Evolutionary conservation across 805 yeast species (phyloP), one percentile per base, ranked within the genome.

Genomic region (Maudiozyma bulderi): DNA sequence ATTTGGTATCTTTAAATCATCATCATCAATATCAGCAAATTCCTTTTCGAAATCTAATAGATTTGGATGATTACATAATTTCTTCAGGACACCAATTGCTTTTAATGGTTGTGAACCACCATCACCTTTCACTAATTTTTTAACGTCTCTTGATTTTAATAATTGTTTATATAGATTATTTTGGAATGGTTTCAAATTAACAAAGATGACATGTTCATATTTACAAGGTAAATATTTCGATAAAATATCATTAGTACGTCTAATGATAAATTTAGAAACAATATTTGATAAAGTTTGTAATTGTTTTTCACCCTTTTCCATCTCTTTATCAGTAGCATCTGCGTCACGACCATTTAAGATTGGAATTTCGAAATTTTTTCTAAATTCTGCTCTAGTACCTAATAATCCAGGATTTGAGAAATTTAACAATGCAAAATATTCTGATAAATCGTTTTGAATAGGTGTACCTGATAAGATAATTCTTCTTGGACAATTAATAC

Each of bases 381-480:
- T 74, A 64, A 93, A 93, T 50, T 91, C 95, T 29, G 66, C 68
- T 55, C 95, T 76, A 1, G 95, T 73, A 0, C 99, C 99, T 43
- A 93, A 69, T 38, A 87, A 75, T 0, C 96, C 96, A 0, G 99
- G 99, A 62, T 91, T 93, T 8, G 98, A 95, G 70, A 91, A 91
- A 58, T 82, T 86, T 52, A 93, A 71, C 46, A 91, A 69, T 1
- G 98, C 86, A 61, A 89, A 93, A 68, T 91, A 91, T 67, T 91
- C 99, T 0, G 95, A 83, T 35, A 91, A 72, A 69, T 91, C 98
- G 59, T 91, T 91, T 65, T 91, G 99, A 54, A 91, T 90, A 0
- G 99, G 99, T 0, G 99, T 91, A 38, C 99, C 99, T 1, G 96
- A 87, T 26, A 91, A 69, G 54, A 91, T 91, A 7, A 91, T 97